A percentile compares a stretch with the other conserved stretches of the same genome.
Conservation (phyloP, 495 filamentous ascomycete genomes). For the Neurospora sp. region DNA sequence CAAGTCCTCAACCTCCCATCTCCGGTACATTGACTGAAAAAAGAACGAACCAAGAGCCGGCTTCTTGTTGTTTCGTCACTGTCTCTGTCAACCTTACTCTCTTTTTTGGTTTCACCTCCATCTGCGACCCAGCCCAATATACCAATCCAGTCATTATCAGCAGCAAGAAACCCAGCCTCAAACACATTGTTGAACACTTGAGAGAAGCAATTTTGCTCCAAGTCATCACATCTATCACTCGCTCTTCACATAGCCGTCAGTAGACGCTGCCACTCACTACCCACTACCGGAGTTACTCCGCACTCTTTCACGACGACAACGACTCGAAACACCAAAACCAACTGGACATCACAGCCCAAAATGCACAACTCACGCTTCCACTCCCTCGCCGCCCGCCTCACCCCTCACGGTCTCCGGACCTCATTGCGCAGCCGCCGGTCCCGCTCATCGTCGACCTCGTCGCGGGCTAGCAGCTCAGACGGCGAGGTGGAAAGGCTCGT, state of each 20-base stretch:
- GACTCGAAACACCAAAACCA: not conserved
- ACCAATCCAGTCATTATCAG: not conserved
- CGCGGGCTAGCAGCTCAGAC: slow-evolving; percentile 22
- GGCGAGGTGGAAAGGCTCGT: slow-evolving; percentile 28
- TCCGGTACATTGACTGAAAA: not conserved
- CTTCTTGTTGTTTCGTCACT: not conserved
- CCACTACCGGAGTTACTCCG: not conserved
- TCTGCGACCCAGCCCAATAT: not conserved
- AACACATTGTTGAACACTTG: not conserved
- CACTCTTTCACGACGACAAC: not conserved
- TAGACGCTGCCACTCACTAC: not conserved
- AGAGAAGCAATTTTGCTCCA: not conserved
- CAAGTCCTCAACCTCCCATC: not conserved
- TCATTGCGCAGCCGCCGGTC: slow-evolving; percentile 34
- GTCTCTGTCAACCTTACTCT: not conserved
- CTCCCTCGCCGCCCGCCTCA: slow-evolving; percentile 38
- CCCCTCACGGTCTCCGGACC: slow-evolving; percentile 34
- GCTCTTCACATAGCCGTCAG: not conserved
- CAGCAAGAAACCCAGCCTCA: not conserved
- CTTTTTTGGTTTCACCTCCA: not conserved
- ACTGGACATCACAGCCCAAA: slow-evolving; percentile 4
- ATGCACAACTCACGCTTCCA: slow-evolving; percentile 43
- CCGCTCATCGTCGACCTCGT: slow-evolving; percentile 29
- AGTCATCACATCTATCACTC: not conserved
- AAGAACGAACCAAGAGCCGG: not conserved